Conservation (phyloP, 768 basidiomycete species). For the Rhizopogon vinicolor region DNA sequence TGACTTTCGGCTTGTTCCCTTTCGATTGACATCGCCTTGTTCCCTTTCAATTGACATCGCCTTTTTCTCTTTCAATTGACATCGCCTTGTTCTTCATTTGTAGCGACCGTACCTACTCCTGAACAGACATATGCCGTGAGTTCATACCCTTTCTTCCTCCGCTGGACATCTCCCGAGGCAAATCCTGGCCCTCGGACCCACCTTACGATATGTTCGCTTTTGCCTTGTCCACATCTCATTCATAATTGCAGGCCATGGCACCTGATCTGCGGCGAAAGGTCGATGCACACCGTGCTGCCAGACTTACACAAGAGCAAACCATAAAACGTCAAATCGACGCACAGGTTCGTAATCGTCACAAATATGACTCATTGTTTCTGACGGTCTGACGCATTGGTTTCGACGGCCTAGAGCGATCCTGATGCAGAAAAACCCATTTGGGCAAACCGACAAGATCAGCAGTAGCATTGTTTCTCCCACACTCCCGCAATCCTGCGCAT, state of each 20-base stretch:
- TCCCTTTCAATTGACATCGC: too few relatives aligned
- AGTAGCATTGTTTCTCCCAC: not conserved
- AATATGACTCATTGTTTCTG: not conserved
- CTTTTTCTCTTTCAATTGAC: not conserved
- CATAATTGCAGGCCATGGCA: constrained; percentile 45
- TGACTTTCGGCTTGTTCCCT: not conserved
- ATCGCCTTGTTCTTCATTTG: constrained; percentile 3
- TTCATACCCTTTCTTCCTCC: constrained; percentile 1
- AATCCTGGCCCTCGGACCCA: too few relatives aligned
- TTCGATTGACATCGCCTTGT: not conserved
- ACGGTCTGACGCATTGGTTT: not conserved
- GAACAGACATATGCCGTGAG: constrained; percentile 32
- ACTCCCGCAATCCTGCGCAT: not conserved
- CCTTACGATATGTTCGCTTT: not conserved
- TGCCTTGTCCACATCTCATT: not conserved
- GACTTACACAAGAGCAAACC: constrained; percentile 50
- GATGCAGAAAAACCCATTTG: constrained; percentile 29
- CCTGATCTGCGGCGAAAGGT: constrained; percentile 63
- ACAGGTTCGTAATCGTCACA: constrained; percentile 36
- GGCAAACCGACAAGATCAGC: constrained; percentile 22
- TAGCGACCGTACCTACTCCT: constrained; percentile 31
- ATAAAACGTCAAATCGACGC: constrained; percentile 46
- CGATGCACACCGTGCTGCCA: constrained; percentile 50
- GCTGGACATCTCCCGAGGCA: not conserved
- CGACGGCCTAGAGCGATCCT: constrained; percentile 17